A percentile compares a stretch with the other conserved stretches of the same genome.
Evolutionary conservation across 1,139 yeast genomes (phyloP).

Genomic region (Suhomyces yuchorum): DNA sequence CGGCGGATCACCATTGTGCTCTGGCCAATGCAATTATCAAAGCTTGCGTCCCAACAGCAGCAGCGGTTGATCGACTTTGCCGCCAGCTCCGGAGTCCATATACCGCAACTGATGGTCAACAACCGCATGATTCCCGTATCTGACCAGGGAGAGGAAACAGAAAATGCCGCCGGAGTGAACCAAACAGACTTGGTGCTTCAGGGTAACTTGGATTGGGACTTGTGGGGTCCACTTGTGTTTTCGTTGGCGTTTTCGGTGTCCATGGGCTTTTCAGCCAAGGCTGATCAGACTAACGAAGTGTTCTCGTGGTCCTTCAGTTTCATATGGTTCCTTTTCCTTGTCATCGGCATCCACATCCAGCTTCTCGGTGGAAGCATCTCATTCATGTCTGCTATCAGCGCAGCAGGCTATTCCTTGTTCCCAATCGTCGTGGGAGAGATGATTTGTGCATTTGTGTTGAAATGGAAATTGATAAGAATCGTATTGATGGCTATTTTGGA

Average conservation of each 20-base stretch:
- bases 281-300: slow-evolving; percentile 44
- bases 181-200: slow-evolving; percentile 18
- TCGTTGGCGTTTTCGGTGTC: slow-evolving; percentile 64
- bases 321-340: slow-evolving; percentile 58
- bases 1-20: slow-evolving; percentile 64
- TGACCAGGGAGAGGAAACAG: slow-evolving; percentile 29
- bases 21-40: slow-evolving; percentile 63
- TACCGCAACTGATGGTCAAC: slow-evolving; percentile 42
- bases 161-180: slow-evolving; percentile 17
- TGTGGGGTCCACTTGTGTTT: slow-evolving; percentile 87
- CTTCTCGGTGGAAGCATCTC: slow-evolving; percentile 72
- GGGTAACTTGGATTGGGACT: slow-evolving; percentile 71
- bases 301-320: slow-evolving; percentile 52
- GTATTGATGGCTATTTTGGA: slow-evolving; percentile 55
- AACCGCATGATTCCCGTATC: slow-evolving; percentile 34
- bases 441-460: slow-evolving; percentile 55
- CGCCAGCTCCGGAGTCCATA: slow-evolving; percentile 43
- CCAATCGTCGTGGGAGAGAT: slow-evolving; percentile 72
- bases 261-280: slow-evolving; percentile 47
- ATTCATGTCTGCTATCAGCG: slow-evolving; percentile 77
- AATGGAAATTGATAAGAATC: slow-evolving; percentile 57
- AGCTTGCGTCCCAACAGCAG: slow-evolving; percentile 49
- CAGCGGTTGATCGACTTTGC: slow-evolving; percentile 46
- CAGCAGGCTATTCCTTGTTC: slow-evolving; percentile 79
- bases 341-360: slow-evolving; percentile 70